phyloP scores from a whole-genome alignment of 2,329 filamentous ascomycete species.

The Fusarium nanum region DNA sequence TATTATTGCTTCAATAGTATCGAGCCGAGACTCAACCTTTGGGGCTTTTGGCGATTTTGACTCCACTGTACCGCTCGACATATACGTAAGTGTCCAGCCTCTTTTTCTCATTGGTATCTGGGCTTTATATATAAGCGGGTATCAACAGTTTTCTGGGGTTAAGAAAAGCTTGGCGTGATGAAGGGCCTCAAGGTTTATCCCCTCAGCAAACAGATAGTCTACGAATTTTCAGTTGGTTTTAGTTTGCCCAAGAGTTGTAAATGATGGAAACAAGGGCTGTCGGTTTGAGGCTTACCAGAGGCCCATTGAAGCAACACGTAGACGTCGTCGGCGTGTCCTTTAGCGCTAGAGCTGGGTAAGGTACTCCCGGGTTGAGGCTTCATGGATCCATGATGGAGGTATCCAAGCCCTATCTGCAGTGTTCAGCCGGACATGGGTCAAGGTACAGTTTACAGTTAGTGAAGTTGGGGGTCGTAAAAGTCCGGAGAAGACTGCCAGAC shows the following conservation, averaged over 20 bases:
- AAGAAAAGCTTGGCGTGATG: constrained; percentile 26
- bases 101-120: constrained; percentile 7
- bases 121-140: constrained; percentile 14
- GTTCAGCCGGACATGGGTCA: constrained; percentile 27
- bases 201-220: neutral
- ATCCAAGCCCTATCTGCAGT: constrained; percentile 15
- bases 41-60: constrained; percentile 13
- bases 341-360: constrained; percentile 2
- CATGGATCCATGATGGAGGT: neutral
- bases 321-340: neutral
- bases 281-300: neutral
- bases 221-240: neutral
- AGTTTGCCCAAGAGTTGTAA: neutral
- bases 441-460: neutral
- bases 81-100: constrained; percentile 27
- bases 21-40: constrained; percentile 36
- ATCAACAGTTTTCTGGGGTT: constrained; percentile 18
- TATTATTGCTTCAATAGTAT: constrained; percentile 32
- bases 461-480: constrained; percentile 24
- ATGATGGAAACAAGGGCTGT: neutral
- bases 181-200: constrained; percentile 11
- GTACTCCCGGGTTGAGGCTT: neutral
- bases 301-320: neutral
- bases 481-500: constrained; percentile 25
- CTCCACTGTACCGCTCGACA: constrained; percentile 27